These are phyloP conservation scores for Huntiella bhutanensis DNA, from an alignment of 2,329 filamentous ascomycete genomes.

Conservation along the genomic window DNA sequence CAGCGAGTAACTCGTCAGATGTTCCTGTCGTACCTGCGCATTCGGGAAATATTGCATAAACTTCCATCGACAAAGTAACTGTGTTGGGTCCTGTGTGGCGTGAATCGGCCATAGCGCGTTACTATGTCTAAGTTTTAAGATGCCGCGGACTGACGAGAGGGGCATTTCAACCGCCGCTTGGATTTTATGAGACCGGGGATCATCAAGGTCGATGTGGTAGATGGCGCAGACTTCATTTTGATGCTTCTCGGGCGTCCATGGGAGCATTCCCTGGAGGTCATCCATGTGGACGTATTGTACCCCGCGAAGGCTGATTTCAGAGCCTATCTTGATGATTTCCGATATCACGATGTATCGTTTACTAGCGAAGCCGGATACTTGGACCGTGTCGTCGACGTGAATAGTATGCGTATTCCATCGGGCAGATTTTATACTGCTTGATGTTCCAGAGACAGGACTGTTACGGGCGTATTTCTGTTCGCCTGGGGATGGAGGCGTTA, in stretches of 20 bases:
- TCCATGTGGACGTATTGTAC: constrained; percentile 20
- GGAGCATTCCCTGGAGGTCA: constrained; percentile 20
- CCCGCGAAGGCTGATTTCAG: constrained; percentile 18
- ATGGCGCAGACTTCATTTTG: constrained; percentile 26
- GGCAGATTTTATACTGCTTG: not conserved
- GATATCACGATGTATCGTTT: constrained; percentile 17
- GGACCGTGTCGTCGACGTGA: constrained; percentile 2
- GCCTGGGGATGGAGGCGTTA: not conserved
- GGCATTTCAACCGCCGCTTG: constrained; percentile 26
- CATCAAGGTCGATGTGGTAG: constrained; percentile 22
- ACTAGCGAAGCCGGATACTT: constrained; percentile 8
- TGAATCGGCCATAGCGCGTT: constrained; percentile 31
- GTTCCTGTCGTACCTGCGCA: constrained; percentile 9
- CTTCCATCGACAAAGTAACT: constrained; percentile 35
- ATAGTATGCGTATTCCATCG: constrained; percentile 1
- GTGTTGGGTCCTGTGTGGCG: constrained; percentile 16
- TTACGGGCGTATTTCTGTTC: constrained; percentile 1
- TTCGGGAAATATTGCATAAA: constrained; percentile 18
- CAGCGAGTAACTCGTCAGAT: constrained; percentile 12
- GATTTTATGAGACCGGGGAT: constrained; percentile 16
- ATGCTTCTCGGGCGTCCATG: constrained; percentile 15
- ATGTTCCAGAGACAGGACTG: not conserved
- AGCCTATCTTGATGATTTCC: constrained; percentile 19
- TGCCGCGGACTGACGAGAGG: constrained; percentile 19
- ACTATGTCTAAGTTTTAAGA: constrained; percentile 30